A percentile compares a stretch with the other conserved stretches of the same genome.
Evolutionary conservation across 2,329 filamentous ascomycete genomes (phyloP).

Genomic region (Plenodomus biglobosus): DNA sequence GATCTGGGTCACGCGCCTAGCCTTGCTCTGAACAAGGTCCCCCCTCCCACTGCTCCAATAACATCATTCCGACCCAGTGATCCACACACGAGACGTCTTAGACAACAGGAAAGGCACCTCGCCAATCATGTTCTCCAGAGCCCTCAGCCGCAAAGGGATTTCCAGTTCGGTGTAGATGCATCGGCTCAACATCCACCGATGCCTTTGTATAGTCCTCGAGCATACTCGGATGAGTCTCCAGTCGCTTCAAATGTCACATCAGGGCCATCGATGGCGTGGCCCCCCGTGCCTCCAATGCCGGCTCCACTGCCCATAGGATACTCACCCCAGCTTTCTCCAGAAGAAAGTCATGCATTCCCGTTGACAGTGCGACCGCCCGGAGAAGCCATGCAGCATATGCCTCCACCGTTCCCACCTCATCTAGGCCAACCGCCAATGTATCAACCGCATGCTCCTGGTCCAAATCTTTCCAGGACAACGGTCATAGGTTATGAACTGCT

Average conservation of each 20-base stretch:
- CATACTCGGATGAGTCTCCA: conserved; percentile 31
- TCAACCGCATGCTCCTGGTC: conserved; percentile 22
- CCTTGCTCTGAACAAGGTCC: conserved; percentile 17
- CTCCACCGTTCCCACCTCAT: conserved; percentile 23
- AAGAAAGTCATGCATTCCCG: conserved; percentile 22
- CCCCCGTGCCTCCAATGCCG: conserved; percentile 25
- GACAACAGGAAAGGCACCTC: conserved; percentile 38
- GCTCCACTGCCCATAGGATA: conserved; percentile 30
- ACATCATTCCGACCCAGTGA: conserved; percentile 29
- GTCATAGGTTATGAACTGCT: conserved; percentile 44
- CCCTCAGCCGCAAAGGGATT: conserved; percentile 39
- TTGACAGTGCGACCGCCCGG: conserved; percentile 28
- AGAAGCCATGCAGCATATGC: conserved; percentile 15
- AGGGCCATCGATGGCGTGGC: conserved; percentile 24
- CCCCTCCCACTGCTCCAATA: conserved; percentile 25
- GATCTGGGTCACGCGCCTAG: conserved; percentile 13
- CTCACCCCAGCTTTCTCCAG: conserved; percentile 25
- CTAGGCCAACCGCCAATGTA: conserved; percentile 31
- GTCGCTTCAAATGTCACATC: conserved; percentile 19
- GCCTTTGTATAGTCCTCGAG: conserved; percentile 33
- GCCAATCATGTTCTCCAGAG: conserved; percentile 40
- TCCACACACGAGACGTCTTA: conserved; percentile 29
- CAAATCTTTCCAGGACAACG: conserved; percentile 31
- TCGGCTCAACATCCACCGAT: conserved; percentile 28
- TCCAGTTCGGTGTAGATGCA: conserved; percentile 30